These are phyloP conservation scores for Parasitella parasitica DNA, from an alignment of 371 early-diverging fungal species.

Conservation along the genomic window DNA sequence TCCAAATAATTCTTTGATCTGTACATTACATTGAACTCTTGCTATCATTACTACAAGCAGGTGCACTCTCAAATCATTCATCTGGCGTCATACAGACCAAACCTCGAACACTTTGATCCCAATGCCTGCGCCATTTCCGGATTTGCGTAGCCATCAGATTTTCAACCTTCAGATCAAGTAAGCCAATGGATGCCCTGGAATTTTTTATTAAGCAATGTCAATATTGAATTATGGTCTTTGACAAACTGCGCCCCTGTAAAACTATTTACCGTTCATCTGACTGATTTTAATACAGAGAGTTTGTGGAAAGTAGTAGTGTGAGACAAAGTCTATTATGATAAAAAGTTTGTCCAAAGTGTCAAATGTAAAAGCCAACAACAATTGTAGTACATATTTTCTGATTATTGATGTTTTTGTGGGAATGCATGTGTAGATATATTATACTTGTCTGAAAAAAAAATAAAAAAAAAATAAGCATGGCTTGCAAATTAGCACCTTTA, in stretches of 20 bases:
- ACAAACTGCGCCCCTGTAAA: background rate
- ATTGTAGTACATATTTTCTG: background rate
- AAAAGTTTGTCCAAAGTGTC: background rate
- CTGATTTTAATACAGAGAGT: background rate
- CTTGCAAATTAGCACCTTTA: background rate
- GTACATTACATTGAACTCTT: background rate
- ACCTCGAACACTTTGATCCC: background rate
- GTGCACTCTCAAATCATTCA: background rate
- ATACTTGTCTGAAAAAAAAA: background rate
- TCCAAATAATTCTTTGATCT: background rate
- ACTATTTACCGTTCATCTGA: background rate
- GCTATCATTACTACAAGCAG: background rate
- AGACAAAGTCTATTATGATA: background rate
- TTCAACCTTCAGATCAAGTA: background rate
- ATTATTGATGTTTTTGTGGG: background rate
- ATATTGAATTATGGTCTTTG: background rate
- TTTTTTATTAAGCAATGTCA: background rate
- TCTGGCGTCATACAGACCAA: background rate
- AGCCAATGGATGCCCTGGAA: background rate
- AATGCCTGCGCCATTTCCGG: background rate
- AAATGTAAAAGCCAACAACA: background rate
- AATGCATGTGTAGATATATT: background rate
- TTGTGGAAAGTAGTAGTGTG: background rate
- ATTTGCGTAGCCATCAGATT: background rate
- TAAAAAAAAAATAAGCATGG: background rate